Percentiles rank a stretch among this genome's conserved stretches.
phyloP scores from a whole-genome alignment of 2,329 filamentous ascomycete genomes.

The Beauveria asiatica region DNA sequence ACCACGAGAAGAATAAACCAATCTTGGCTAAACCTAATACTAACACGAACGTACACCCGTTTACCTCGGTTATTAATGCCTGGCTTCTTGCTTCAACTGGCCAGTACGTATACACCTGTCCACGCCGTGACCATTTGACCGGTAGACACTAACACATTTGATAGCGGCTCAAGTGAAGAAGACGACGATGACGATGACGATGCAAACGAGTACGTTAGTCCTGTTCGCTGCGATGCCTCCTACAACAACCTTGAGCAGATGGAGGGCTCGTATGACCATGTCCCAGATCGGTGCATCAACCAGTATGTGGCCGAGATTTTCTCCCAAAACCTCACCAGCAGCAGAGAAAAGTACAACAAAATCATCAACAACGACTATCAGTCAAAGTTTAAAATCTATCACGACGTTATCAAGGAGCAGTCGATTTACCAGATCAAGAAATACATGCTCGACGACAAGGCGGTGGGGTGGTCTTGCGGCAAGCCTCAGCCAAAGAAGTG shows the following conservation, averaged over 20 bases:
- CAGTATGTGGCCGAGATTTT: background rate
- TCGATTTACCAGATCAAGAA: background rate
- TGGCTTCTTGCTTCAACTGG: constrained; percentile 11
- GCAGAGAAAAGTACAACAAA: background rate
- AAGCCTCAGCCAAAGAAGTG: background rate
- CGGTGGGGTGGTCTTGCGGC: background rate
- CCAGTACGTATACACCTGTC: constrained; percentile 2
- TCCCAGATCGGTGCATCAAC: background rate
- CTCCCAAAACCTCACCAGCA: background rate
- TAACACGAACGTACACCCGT: constrained; percentile 11
- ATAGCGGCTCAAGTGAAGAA: background rate
- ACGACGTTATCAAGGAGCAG: background rate
- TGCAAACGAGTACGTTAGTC: background rate
- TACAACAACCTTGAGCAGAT: background rate
- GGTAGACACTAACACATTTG: background rate
- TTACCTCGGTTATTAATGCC: constrained; percentile 11
- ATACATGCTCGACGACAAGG: constrained; percentile 1
- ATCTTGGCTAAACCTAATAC: constrained; percentile 11
- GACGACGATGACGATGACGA: background rate
- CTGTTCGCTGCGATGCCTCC: background rate
- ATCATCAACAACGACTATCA: constrained; percentile 1
- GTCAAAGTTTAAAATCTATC: background rate
- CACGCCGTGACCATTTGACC: background rate
- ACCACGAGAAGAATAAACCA: background rate
- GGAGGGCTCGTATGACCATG: background rate